Base-by-base conservation (phyloP, 2,329 filamentous ascomycete species). In the Penicillium sp. region DNA sequence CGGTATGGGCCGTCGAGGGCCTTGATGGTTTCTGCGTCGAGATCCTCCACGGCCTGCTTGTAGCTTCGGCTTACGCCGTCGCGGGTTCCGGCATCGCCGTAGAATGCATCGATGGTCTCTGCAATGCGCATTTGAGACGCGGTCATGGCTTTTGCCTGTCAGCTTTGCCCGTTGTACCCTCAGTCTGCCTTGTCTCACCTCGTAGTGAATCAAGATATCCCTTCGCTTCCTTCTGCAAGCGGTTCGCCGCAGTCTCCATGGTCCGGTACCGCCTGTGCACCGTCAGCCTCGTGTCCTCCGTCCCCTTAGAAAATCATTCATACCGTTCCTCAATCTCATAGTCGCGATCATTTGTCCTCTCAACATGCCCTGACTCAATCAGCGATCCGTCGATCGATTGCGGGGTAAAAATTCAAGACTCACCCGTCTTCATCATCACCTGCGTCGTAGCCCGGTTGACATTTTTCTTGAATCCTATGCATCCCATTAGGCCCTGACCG, bases 361-460 rank as follows among this genome's bases (percentile, higher is more conserved):
- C 94, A 67, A 99, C 95, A 80, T 97, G 94, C 56, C 94, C 90
- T 86, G 64, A 41, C 43, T 9, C 31, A 24, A 40, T 49, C 50
- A 29, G 42, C 40, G 47, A 29, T 51, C 41, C 53, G 29, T 54
- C 36, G 56, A 47, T 48, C 52, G 45, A 58, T 57, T 60, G 59
- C 54, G 60, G 56, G 51, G 58, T 55, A 61, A 47, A 42, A 44
- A 45, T 57, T 45, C 24, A 38, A 38, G 68, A 61, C 75, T 53
- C 51, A 89, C 88, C 90, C 54, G 92, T 96, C 84, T 99, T 99
- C 93, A 99, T 97, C 91, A 99, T 97, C 59, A 97, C 93, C 87
- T 97, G 92, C 79, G 95, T 99, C 77, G 93, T 97, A 68, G 93
- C 93, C 80, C 94, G 91, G 81, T 94, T 93, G 81, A 97, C 92